Base-by-base conservation (phyloP, 495 filamentous ascomycete genomes). In the Xylaria longipes region DNA sequence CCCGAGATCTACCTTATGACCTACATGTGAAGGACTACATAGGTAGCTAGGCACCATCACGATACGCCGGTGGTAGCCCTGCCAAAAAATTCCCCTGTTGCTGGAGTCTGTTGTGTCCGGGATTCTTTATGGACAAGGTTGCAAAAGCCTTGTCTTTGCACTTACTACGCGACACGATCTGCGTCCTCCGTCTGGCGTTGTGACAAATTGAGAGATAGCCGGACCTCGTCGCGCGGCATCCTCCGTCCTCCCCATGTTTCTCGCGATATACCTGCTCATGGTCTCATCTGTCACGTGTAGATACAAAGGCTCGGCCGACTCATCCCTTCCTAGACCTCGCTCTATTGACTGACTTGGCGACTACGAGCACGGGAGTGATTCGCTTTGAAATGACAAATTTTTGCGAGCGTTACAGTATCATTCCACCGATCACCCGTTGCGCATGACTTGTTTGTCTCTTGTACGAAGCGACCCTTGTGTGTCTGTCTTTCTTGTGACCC, bases 1-100 rank as follows among this genome's bases (percentile, higher is more conserved):
- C 66, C 41, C 37, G 54, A 56, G 66, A 69, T 69, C 65, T 57
- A 68, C 52, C 52, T 56, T 56, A 56, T 69, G 66, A 61, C 66
- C 66, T 69, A 45, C 66, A 61, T 69, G 43, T 57, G n/a, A 35
- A 69, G 54, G 66, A 61, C 66, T 48, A 31, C 17, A 37, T 68
- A 20, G 22, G 41, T 48, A 31, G 25, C 52, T 68, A 20, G 22
- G 41, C 41, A 64, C 41, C n/a, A 20, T 45, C 41, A 33, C 35
- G 41, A 64, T n/a, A 20, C 41, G 33, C 15, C 39, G 25, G 48
- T 15, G 22, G 48, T 46, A 33, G 39, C 39, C 61, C 41, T 64
- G 39, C 39, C 4, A 41, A 31, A 41, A 31, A 33, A 33, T 41
- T 29, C 61, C 25, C 41, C 22, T 62, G 37, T 22, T 41, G 7